These are phyloP conservation scores for Nannizziopsis arthrosporioides DNA, from an alignment of 2,329 filamentous ascomycete genomes.

Conservation along the genomic window DNA sequence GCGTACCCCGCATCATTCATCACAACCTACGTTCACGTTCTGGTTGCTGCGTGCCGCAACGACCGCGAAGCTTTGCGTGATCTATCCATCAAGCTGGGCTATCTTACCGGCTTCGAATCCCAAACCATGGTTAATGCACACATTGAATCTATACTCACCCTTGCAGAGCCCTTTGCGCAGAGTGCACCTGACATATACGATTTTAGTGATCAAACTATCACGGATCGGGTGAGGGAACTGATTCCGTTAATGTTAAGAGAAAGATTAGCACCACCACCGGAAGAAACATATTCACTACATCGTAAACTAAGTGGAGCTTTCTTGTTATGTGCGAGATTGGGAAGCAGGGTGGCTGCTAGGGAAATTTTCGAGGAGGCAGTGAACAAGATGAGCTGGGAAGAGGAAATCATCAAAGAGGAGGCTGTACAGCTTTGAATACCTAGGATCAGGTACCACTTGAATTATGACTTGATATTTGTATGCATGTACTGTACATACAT, in stretches of 20 bases:
- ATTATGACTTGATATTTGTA: background rate
- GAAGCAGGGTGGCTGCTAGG: conserved; percentile 69
- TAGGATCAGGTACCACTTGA: background rate
- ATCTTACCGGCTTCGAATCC: conserved; percentile 84
- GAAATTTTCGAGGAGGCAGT: conserved; percentile 53
- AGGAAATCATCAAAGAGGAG: background rate
- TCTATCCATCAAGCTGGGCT: conserved; percentile 68
- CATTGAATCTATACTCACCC: conserved; percentile 71
- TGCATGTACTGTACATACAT: too few species aligned
- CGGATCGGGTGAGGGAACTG: conserved; percentile 72
- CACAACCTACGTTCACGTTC: conserved; percentile 62
- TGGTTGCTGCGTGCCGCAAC: conserved; percentile 63
- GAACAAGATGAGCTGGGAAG: conserved; percentile 19
- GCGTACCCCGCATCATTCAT: conserved; percentile 77
- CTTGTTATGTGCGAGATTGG: conserved; percentile 73
- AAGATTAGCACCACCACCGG: conserved; percentile 76
- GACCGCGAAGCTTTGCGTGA: conserved; percentile 54
- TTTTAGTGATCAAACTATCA: conserved; percentile 90
- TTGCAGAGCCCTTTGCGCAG: conserved; percentile 79
- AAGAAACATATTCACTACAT: conserved; percentile 94
- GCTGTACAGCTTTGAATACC: too few species aligned
- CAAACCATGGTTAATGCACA: conserved; percentile 81
- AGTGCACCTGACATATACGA: conserved; percentile 75
- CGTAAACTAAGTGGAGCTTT: conserved; percentile 93
- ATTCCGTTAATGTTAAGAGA: conserved; percentile 93